Evolutionary conservation across 371 early-diverging fungal species (phyloP), one percentile per base, ranked within the genome.

Genomic region (Mortierella sp.): DNA sequence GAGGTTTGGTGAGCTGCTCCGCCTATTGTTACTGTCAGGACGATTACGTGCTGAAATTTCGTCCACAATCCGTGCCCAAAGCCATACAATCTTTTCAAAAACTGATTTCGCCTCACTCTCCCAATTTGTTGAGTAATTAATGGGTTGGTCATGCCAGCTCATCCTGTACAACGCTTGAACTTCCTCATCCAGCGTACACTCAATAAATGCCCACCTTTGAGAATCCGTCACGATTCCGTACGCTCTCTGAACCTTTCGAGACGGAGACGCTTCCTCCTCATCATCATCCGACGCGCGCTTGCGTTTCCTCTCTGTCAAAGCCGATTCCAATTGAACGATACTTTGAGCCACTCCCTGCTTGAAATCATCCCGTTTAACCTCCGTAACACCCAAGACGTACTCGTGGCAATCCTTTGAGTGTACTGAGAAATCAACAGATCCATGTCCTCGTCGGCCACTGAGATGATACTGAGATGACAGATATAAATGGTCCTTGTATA

Each of bases 361-460:
- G 45, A 73, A 52, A 7, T 58, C 45, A 0, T 64, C 68, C 51
- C 50, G 60, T 50, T 68, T 73, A 45, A 68, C 55, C 60, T 56
- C 68, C n/a, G 74, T 73, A 16, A 73, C 68, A 6, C 37, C 62
- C 16, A 67, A 48, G 6, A 60, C 51, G 47, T 21, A 48, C 1
- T 16, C 4, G 2, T 44, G 15, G 12, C 0, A 37, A 18, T 2
- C 43, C 1, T 37, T 30, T 12, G 61, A 46, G 46, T 60, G 61
- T 3, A 74, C 45, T 46, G 74, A 74, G 53, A 62, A 74, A 12
- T 74, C 64, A 28, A 60, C 45, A 18, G 65, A 61, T 9, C 68
- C 74, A 68, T 68, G 46, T 64, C 74, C 74, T 60, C 74, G 64
- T 2, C 62, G 51, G 1, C 74, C 74, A 28, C 62, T 66, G 59